Conservation (phyloP, 106 monocot species). For the Alisma plantagoaquatica region DNA sequence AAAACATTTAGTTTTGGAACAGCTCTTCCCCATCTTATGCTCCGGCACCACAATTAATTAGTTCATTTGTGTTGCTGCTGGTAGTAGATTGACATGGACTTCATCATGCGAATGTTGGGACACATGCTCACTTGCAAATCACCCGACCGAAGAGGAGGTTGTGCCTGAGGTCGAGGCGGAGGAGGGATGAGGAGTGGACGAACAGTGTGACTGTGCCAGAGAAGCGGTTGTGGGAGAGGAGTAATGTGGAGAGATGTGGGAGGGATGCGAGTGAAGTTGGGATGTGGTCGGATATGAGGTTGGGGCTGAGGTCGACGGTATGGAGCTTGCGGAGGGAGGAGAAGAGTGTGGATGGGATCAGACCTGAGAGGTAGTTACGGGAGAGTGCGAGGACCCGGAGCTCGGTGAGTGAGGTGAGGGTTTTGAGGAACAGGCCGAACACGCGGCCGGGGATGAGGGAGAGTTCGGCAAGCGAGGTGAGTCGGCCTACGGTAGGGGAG, state of each 20-base stretch:
- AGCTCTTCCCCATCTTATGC: too few species aligned
- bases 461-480: too few species aligned
- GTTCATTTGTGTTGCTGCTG: too few species aligned
- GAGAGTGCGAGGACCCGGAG: constrained; percentile 12
- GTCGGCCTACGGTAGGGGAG: not conserved
- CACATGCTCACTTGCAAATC: not conserved
- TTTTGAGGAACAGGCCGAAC: not conserved
- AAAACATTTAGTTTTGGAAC: too few species aligned
- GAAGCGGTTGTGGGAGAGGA: constrained; percentile 17
- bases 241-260: constrained; percentile 6
- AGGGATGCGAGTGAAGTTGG: constrained; percentile 15
- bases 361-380: constrained; percentile 21
- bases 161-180: constrained; percentile 7
- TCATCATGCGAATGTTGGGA: too few species aligned
- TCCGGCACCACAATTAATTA: too few species aligned
- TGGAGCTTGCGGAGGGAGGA: too few species aligned
- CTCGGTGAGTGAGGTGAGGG: not conserved
- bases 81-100: too few species aligned
- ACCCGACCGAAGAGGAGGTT: constrained; percentile 6
- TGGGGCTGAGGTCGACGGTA: too few species aligned
- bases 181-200: not conserved
- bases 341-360: constrained; percentile 41
- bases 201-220: constrained; percentile 13
- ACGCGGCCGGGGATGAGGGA: constrained; percentile 10
- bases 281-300: constrained; percentile 30